A percentile compares a stretch with the other conserved stretches of the same genome.
Conservation (phyloP, 2,329 filamentous ascomycete genomes). For the Ophiostoma ips region DNA sequence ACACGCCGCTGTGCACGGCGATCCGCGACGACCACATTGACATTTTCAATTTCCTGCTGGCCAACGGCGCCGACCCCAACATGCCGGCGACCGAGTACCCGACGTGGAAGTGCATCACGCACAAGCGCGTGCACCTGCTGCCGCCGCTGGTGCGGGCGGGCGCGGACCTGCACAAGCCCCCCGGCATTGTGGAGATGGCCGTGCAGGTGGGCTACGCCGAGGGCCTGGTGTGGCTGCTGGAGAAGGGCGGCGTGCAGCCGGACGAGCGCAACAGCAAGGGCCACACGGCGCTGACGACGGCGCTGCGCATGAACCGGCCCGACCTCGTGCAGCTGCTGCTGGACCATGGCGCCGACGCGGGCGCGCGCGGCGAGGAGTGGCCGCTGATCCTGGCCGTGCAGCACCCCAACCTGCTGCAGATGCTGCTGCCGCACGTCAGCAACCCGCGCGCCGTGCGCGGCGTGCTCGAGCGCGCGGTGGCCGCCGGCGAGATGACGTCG, state of each 20-base stretch:
- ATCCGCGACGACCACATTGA: slow-evolving; percentile 16
- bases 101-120: slow-evolving; percentile 16
- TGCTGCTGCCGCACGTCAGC: slow-evolving; percentile 29
- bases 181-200: slow-evolving; percentile 21
- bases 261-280: slow-evolving; percentile 20
- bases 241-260: slow-evolving; percentile 22
- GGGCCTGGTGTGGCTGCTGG: slow-evolving; percentile 24
- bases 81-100: slow-evolving; percentile 22
- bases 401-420: slow-evolving; percentile 45
- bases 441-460: slow-evolving; percentile 33
- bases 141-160: slow-evolving; percentile 23
- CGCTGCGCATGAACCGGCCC: slow-evolving; percentile 26
- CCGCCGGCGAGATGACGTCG: slow-evolving; percentile 50
- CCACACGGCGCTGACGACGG: slow-evolving; percentile 19
- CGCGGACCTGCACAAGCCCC: slow-evolving; percentile 19
- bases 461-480: slow-evolving; percentile 19
- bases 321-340: slow-evolving; percentile 32
- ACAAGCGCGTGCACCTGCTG: slow-evolving; percentile 20
- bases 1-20: slow-evolving; percentile 18
- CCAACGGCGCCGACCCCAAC: slow-evolving; percentile 25
- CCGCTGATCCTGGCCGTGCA: slow-evolving; percentile 55
- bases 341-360: slow-evolving; percentile 20
- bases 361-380: slow-evolving; percentile 31
- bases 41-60: slow-evolving; percentile 20
- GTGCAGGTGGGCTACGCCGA: slow-evolving; percentile 21